Evolutionary conservation across 2,329 filamentous ascomycete genomes (phyloP), one percentile per base, ranked within the genome.

Genomic region (Fusarium veterinarium): DNA sequence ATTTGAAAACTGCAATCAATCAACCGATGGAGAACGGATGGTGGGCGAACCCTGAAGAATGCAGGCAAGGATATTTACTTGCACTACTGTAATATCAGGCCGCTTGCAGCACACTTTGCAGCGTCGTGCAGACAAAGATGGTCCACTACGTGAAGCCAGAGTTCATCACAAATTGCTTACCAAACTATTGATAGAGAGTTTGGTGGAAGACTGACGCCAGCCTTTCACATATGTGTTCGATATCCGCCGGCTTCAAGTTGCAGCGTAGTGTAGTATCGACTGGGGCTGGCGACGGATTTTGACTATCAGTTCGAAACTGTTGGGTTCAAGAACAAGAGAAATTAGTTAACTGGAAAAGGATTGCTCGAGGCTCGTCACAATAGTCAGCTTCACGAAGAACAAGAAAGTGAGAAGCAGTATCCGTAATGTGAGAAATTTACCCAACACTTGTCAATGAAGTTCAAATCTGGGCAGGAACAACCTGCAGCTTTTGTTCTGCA

Each of bases 91-190:
- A 70, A 63, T 52, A 69, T 59, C 60, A 73, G 62, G 49, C 72
- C 67, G 53, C 53, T 76, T 76, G 63, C 61, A 77, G 72, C 76
- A 68, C 64, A 68, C 64, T 57, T 57, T 77, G 75, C 72, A 78
- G 40, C 53, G 31, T n/a, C 40, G 23, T 57, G 53, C 30, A 57
- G 40, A 25, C 41, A 57, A 64, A 69, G 41, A 38, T 60, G 74
- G 55, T 60, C 71, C 66, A 72, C 74, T 56, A 60, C 41, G 57
- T 44, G 48, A 59, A 66, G 48, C 45, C 53, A 67, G 60, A 64
- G 56, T 35, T 31, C 25, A 46, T 58, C 25, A 64, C 25, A 19
- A 25, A 33, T 53, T 44, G 20, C 20, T 60, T 30, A 31, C 33
- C 25, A 45, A 45, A 44, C 23, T n/a, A 23, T 64, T 38, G n/a